A percentile compares a stretch with the other conserved stretches of the same genome.
These are phyloP conservation scores for Solanum peruvianum DNA, from an alignment of 257 asterid genomes.

Conservation along the genomic window DNA sequence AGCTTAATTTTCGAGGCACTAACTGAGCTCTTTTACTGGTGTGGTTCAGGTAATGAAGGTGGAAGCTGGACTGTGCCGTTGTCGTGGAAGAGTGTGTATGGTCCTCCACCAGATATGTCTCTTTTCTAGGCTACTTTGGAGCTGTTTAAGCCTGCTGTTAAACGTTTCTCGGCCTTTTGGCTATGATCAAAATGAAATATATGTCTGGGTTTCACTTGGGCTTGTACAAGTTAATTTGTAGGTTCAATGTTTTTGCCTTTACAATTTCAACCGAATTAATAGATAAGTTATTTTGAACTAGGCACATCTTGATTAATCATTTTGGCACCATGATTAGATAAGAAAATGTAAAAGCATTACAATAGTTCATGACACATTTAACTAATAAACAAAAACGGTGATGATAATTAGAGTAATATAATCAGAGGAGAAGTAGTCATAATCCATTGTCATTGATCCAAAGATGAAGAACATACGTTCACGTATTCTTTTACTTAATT, in stretches of 20 bases:
- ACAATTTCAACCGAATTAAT: not conserved
- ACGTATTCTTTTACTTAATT: not conserved
- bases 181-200: not conserved
- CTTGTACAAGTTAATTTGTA: not conserved
- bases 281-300: not conserved
- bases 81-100: constrained; percentile 91
- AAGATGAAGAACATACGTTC: not conserved
- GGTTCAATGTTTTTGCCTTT: not conserved
- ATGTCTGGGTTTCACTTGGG: not conserved
- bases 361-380: not conserved
- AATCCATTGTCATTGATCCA: not conserved
- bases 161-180: not conserved
- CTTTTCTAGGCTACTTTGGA: constrained; percentile 34
- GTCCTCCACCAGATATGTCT: constrained; percentile 76
- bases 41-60: constrained; percentile 37
- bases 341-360: not conserved
- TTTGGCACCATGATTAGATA: not conserved
- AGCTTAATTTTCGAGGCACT: not conserved
- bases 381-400: too few relatives aligned
- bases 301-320: not conserved
- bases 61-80: constrained; percentile 62
- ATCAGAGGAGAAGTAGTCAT: not conserved
- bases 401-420: not conserved
- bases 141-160: not conserved
- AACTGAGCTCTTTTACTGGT: not conserved